These are phyloP conservation scores for Leersia perrieri DNA, from an alignment of 176 grass and related monocot genomes.

Conservation along the genomic window DNA sequence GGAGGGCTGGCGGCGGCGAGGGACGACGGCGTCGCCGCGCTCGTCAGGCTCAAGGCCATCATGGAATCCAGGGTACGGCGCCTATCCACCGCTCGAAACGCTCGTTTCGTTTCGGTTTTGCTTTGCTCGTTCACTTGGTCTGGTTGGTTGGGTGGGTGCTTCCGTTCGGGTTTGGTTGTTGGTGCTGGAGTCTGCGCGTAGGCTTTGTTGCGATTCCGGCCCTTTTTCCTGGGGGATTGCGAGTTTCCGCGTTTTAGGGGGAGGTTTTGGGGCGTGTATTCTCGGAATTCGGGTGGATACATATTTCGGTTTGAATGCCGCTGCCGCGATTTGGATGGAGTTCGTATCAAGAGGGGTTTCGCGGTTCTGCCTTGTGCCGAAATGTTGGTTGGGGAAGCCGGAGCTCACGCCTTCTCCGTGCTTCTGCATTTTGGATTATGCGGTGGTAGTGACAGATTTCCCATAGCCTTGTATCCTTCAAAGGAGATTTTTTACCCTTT, in stretches of 20 bases:
- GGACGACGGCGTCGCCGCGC: conserved; percentile 52
- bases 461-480: not conserved
- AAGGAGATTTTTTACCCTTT: not conserved
- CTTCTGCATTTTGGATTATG: conserved; percentile 22
- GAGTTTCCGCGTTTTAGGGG: conserved; percentile 5
- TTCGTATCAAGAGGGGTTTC: not conserved
- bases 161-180: not conserved
- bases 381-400: not conserved
- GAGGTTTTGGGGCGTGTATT: conserved; percentile 21
- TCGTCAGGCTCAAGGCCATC: conserved; percentile 55
- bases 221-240: not conserved
- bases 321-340: conserved; percentile 10
- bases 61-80: conserved; percentile 51
- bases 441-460: not conserved
- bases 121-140: not conserved
- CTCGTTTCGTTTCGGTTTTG: conserved; percentile 1
- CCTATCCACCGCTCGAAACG: not conserved
- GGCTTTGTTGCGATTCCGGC: conserved; percentile 8
- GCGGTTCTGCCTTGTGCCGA: not conserved
- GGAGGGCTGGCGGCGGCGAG: conserved; percentile 31
- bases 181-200: not conserved
- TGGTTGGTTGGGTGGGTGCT: not conserved
- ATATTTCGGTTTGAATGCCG: conserved; percentile 1
- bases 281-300: conserved; percentile 22
- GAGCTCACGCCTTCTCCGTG: not conserved